Evolutionary conservation across 2,329 filamentous ascomycete species (phyloP).

Genomic region (Xylariaceae sp.): DNA sequence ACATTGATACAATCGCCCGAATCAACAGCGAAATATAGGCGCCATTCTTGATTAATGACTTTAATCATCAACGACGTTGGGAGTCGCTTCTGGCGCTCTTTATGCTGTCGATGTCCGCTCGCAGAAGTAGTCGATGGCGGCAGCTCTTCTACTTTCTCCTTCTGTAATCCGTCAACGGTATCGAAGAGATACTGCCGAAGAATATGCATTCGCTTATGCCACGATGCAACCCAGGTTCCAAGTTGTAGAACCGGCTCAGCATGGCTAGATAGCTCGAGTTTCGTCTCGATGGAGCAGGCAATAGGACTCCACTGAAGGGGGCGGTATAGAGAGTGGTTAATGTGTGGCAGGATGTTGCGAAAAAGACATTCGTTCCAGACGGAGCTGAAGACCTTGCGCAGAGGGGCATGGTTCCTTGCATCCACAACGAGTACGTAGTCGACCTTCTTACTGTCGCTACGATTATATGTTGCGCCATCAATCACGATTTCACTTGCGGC

Average conservation of each 20-base stretch:
- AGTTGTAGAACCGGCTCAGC: neutral
- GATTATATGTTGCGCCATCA: no score
- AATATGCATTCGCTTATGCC: slow-evolving; percentile 3
- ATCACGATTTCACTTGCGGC: no score
- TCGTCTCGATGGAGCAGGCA: slow-evolving; percentile 3
- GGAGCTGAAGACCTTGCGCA: no score
- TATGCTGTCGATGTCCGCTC: no score
- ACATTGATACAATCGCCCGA: neutral
- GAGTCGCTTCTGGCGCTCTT: no score
- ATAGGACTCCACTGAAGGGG: neutral
- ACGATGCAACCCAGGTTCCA: neutral
- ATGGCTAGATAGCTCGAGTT: neutral
- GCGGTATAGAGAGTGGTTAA: neutral
- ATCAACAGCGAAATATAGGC: slow-evolving; percentile 5
- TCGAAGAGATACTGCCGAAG: neutral
- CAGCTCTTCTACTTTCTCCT: no score
- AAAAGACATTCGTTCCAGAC: no score
- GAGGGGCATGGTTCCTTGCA: no score
- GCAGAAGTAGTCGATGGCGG: no score
- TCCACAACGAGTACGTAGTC: no score
- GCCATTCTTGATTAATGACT: neutral
- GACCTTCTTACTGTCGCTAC: no score
- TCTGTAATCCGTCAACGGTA: neutral
- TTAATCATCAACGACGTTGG: neutral
- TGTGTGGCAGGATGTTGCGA: no score